Evolutionary conservation across 768 basidiomycete species (phyloP).

Genomic region (Hygrophorus russula): DNA sequence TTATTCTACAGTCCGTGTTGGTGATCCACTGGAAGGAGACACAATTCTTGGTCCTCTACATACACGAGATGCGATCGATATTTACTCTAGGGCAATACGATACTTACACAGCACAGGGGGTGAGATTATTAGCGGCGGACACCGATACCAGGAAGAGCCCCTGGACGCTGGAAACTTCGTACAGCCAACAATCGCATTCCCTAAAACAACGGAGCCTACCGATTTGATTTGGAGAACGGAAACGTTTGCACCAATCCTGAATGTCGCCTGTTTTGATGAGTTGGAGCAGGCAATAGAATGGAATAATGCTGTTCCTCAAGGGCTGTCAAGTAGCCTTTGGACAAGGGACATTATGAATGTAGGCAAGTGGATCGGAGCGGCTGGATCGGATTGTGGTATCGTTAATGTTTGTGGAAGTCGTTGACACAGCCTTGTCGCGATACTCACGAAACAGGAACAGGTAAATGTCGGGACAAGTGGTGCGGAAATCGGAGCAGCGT

Average conservation of each 20-base stretch:
- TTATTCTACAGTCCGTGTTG: conserved; percentile 63
- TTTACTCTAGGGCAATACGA: conserved; percentile 51
- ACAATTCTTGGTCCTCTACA: conserved; percentile 88
- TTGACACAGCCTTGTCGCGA: conserved; percentile 18
- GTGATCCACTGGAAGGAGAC: conserved; percentile 67
- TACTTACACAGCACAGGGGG: conserved; percentile 57
- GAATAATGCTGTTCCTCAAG: conserved; percentile 84
- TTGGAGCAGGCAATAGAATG: conserved; percentile 78
- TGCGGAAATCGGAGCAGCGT: conserved; percentile 66
- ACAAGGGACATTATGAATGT: conserved; percentile 74
- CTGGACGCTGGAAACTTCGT: conserved; percentile 77
- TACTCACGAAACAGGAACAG: conserved; percentile 18
- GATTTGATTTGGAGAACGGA: conserved; percentile 67
- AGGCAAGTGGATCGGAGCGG: conserved; percentile 87
- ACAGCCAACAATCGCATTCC: conserved; percentile 73
- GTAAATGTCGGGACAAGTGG: conserved; percentile 51
- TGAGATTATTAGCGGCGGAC: conserved; percentile 67
- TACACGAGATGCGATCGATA: conserved; percentile 50
- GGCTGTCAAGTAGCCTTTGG: conserved; percentile 88
- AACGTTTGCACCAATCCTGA: conserved; percentile 84
- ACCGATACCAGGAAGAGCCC: conserved; percentile 35
- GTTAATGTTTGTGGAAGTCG: conserved; percentile 57
- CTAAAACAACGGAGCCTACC: conserved; percentile 39
- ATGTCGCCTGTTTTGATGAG: conserved; percentile 78
- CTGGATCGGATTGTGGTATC: conserved; percentile 85